Conservation (phyloP, 352 stramenopile genomes). For the Globisporangium takayamanum region DNA sequence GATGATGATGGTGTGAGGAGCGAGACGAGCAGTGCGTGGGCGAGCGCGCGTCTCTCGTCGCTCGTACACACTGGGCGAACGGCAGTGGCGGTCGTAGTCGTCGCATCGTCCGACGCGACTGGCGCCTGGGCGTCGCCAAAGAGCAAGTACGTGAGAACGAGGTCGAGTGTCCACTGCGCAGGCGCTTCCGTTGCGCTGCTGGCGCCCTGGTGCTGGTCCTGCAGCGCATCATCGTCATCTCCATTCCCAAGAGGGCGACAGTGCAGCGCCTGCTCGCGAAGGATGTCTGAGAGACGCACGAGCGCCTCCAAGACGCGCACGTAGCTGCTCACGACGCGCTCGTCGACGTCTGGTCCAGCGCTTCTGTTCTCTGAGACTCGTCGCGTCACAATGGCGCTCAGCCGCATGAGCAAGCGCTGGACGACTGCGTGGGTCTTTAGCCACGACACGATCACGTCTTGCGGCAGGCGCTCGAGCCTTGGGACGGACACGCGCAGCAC, state of each 20-base stretch:
- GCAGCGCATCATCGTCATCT: too few relatives aligned
- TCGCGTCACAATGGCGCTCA: neutral
- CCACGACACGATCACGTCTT: slow-evolving; percentile 3
- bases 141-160: slow-evolving; percentile 14
- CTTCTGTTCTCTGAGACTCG: neutral
- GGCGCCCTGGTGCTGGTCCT: too few relatives aligned
- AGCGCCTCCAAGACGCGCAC: slow-evolving; percentile 6
- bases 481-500: neutral
- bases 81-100: too few relatives aligned
- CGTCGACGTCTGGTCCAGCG: neutral
- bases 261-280: neutral
- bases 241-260: neutral
- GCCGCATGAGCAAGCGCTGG: neutral
- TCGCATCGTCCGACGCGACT: too few relatives aligned
- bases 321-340: slow-evolving; percentile 4
- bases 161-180: slow-evolving; percentile 8
- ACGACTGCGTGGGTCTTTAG: neutral
- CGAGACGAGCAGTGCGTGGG: slow-evolving; percentile 8
- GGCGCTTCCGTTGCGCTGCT: neutral
- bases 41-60: slow-evolving; percentile 5
- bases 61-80: slow-evolving; percentile 6
- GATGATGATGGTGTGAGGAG: neutral
- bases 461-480: neutral
- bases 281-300: slow-evolving; percentile 5
- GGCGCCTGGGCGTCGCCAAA: slow-evolving; percentile 4